These are phyloP conservation scores for Salicornia ramosissima DNA, from an alignment of 148 eudicot genomes.

Conservation along the genomic window DNA sequence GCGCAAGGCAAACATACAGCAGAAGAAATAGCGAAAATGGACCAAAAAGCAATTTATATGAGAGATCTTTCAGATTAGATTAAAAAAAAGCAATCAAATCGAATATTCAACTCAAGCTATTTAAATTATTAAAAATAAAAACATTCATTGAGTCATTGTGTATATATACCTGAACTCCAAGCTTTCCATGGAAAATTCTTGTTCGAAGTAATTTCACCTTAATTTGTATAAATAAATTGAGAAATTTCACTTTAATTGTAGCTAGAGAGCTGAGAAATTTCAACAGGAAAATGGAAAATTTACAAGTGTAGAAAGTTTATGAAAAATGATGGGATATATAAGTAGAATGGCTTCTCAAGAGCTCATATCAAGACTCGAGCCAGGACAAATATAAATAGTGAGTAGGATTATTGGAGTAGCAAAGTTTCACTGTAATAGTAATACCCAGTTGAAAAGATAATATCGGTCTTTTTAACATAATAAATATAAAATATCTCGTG, in stretches of 20 bases:
- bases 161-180: slow-evolving; percentile 13
- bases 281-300: background rate
- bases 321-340: slow-evolving; percentile 3
- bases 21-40: background rate
- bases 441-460: too few relatives aligned
- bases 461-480: too few relatives aligned
- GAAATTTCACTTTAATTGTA: background rate
- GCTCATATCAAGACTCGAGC: background rate
- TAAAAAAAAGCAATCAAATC: background rate
- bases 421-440: too few relatives aligned
- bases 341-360: slow-evolving; percentile 18
- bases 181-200: slow-evolving; percentile 20
- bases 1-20: too few relatives aligned
- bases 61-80: background rate
- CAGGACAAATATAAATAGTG: too few relatives aligned
- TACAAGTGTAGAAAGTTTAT: too few relatives aligned
- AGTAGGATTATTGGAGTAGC: too few relatives aligned
- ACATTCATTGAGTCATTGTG: too few relatives aligned
- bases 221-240: too few relatives aligned
- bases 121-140: too few relatives aligned
- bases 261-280: background rate
- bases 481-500: too few relatives aligned
- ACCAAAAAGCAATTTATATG: background rate
- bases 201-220: background rate
- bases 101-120: too few relatives aligned